phyloP scores from a whole-genome alignment of 176 grass and related monocot species.

The Oryza meyeriana region DNA sequence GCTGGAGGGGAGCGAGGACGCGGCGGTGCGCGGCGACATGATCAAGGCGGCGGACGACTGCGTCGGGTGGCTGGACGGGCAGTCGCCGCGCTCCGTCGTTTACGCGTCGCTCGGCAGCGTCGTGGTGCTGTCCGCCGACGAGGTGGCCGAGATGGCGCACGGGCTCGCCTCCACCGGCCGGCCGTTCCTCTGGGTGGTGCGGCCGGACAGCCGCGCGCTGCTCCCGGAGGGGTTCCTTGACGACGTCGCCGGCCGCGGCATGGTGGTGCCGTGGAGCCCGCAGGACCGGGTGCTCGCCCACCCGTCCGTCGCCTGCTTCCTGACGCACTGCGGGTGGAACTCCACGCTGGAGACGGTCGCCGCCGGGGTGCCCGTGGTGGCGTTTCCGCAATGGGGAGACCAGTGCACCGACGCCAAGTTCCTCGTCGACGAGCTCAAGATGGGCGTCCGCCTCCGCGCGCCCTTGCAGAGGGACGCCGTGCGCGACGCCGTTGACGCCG shows the following conservation, averaged over 20 bases:
- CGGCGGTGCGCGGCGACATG: conserved; percentile 48
- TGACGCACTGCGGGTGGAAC: conserved; percentile 95
- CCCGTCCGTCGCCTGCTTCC: conserved; percentile 54
- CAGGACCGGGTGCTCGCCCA: conserved; percentile 72
- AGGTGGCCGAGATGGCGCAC: conserved; percentile 58
- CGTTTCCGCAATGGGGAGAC: conserved; percentile 73
- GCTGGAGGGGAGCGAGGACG: neutral
- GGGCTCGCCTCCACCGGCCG: conserved; percentile 42
- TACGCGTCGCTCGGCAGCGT: conserved; percentile 84
- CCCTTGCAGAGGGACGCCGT: conserved; percentile 47
- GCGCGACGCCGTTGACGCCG: conserved; percentile 39
- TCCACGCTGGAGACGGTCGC: conserved; percentile 71
- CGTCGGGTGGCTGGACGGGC: conserved; percentile 55
- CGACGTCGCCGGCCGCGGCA: conserved; percentile 30
- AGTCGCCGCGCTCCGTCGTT: conserved; percentile 46
- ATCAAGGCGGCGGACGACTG: conserved; percentile 42
- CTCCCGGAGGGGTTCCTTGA: conserved; percentile 53
- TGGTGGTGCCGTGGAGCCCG: conserved; percentile 76
- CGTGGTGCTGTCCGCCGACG: conserved; percentile 47
- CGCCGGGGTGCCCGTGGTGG: conserved; percentile 64
- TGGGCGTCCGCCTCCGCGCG: conserved; percentile 52
- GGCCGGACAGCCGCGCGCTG: conserved; percentile 30
- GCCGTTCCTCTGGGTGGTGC: conserved; percentile 82
- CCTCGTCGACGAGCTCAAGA: conserved; percentile 51
- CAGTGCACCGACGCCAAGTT: conserved; percentile 72